These are phyloP conservation scores for Ustulina deusta DNA, from an alignment of 2,329 filamentous ascomycete species.

Conservation along the genomic window DNA sequence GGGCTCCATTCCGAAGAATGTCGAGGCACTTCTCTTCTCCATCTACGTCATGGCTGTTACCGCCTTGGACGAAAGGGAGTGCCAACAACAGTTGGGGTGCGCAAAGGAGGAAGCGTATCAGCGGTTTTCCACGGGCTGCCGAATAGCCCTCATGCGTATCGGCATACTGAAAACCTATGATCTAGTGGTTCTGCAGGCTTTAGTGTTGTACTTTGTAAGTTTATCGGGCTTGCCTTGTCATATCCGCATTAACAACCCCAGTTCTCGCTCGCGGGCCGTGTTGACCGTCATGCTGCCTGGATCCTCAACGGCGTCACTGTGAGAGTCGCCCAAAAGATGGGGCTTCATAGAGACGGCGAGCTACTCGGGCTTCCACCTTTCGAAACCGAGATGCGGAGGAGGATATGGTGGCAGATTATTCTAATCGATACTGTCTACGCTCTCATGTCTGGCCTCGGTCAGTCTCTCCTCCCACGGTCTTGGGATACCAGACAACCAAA, in stretches of 20 bases:
- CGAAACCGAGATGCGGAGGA: constrained; percentile 74
- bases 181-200: constrained; percentile 68
- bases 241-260: constrained; percentile 48
- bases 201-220: constrained; percentile 68
- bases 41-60: constrained; percentile 73
- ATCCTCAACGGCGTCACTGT: constrained; percentile 71
- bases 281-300: constrained; percentile 70
- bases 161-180: constrained; percentile 71
- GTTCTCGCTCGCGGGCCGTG: constrained; percentile 68
- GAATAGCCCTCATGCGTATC: constrained; percentile 62
- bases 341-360: constrained; percentile 72
- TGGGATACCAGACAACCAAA: constrained; percentile 69
- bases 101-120: constrained; percentile 63
- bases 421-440: constrained; percentile 69
- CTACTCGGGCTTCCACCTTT: constrained; percentile 68
- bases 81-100: constrained; percentile 63
- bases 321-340: constrained; percentile 75
- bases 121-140: constrained; percentile 64
- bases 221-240: background rate
- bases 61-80: constrained; percentile 68
- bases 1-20: constrained; percentile 65
- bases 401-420: constrained; percentile 75
- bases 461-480: constrained; percentile 62
- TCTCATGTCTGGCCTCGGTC: constrained; percentile 67
- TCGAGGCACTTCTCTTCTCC: constrained; percentile 72